Conservation (phyloP, 1,284 basidiomycete species). For the Athelia sp. region DNA sequence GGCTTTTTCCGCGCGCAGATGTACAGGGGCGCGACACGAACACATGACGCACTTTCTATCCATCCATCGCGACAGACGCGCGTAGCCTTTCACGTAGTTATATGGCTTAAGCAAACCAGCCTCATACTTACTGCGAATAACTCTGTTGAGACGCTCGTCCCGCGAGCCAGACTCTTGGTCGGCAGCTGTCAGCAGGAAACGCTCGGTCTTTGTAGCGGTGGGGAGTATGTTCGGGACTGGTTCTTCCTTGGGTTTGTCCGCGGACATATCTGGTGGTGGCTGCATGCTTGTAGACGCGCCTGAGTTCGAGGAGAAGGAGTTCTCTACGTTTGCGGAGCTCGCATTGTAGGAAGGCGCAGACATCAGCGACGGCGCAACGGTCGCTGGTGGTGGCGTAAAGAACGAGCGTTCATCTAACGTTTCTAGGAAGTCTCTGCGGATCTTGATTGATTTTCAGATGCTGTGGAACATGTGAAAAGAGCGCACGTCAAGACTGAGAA, state of each 20-base stretch:
- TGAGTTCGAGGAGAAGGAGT: conserved; percentile 12
- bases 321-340: conserved; percentile 8
- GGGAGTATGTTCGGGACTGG: conserved; percentile 45
- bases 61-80: conserved; percentile 90
- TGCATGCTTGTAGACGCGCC: conserved; percentile 13
- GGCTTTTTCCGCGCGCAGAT: background rate
- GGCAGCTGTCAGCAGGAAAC: conserved; percentile 90
- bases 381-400: conserved; percentile 50
- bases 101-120: conserved; percentile 93
- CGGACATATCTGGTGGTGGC: conserved; percentile 8
- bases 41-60: conserved; percentile 67
- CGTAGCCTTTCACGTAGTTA: conserved; percentile 94
- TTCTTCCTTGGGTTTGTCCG: conserved; percentile 14
- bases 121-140: conserved; percentile 96
- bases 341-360: conserved; percentile 33
- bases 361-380: conserved; percentile 44
- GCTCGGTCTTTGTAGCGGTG: conserved; percentile 74
- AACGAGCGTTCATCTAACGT: conserved; percentile 71
- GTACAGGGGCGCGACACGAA: conserved; percentile 2
- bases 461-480: conserved; percentile 4
- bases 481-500: conserved; percentile 77
- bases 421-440: conserved; percentile 71
- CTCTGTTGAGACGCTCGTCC: conserved; percentile 85
- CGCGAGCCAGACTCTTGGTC: conserved; percentile 91
- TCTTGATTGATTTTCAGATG: conserved; percentile 4